Percentiles rank a stretch among this genome's conserved stretches.
Evolutionary conservation across 1,284 basidiomycete genomes (phyloP).

Genomic region (Pascua sp.): DNA sequence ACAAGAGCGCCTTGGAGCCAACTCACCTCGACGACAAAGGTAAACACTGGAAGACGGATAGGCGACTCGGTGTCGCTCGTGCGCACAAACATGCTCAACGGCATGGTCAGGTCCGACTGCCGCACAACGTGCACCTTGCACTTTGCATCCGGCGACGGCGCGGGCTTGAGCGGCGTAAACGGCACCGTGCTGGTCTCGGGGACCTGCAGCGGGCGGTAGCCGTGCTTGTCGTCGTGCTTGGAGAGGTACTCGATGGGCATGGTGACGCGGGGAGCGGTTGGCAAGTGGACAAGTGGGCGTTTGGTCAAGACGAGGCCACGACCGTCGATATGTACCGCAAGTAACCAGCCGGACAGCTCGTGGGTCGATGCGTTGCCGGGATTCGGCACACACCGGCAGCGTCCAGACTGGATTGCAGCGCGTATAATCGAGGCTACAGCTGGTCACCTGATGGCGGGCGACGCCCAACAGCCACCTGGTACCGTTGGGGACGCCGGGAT

Average conservation of each 20-base stretch:
- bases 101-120: slow-evolving; percentile 17
- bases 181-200: slow-evolving; percentile 5
- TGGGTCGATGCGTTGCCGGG: no score
- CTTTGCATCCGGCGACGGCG: slow-evolving; percentile 7
- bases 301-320: no score
- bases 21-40: slow-evolving; percentile 16
- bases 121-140: slow-evolving; percentile 12
- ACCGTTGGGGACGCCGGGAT: no score
- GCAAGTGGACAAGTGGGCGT: no score
- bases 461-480: no score
- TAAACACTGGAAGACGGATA: slow-evolving; percentile 11
- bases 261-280: background rate
- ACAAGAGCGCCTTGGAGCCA: no score
- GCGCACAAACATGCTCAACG: slow-evolving; percentile 17
- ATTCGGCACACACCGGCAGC: no score
- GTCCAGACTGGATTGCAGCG: no score
- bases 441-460: no score
- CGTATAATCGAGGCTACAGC: no score
- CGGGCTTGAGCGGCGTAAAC: slow-evolving; percentile 3
- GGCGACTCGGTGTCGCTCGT: slow-evolving; percentile 9
- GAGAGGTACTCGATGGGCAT: slow-evolving; percentile 11
- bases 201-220: slow-evolving; percentile 9
- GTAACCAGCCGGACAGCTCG: no score
- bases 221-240: slow-evolving; percentile 15
- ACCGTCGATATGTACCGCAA: no score